A percentile compares a stretch with the other conserved stretches of the same genome.
These are phyloP conservation scores for Chamaecrista fasciculata DNA, from an alignment of 306 rosid species.

Conservation along the genomic window DNA sequence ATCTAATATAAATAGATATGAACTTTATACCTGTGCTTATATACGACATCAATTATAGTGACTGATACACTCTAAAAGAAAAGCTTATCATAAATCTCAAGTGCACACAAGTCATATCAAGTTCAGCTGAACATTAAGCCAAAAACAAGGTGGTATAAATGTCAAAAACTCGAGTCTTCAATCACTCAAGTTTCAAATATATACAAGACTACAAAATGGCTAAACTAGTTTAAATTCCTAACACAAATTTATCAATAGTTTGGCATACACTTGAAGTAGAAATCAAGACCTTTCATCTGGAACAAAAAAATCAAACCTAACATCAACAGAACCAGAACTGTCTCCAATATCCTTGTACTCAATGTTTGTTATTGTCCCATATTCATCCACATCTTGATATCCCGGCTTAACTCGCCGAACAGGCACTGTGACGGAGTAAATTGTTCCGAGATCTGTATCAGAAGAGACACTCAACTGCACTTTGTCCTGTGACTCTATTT, in stretches of 20 bases:
- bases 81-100: conserved; percentile 7
- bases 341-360: conserved; percentile 88
- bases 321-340: conserved; percentile 66
- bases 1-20: no score
- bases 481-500: conserved; percentile 91
- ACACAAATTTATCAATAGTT: background rate
- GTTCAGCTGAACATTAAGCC: conserved; percentile 23
- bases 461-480: conserved; percentile 88
- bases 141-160: conserved; percentile 25
- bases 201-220: conserved; percentile 20
- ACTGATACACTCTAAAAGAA: conserved; percentile 23
- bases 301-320: conserved; percentile 50
- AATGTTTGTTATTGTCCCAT: conserved; percentile 73
- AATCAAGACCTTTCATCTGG: conserved; percentile 41
- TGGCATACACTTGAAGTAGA: background rate
- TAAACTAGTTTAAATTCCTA: background rate
- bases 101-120: conserved; percentile 5
- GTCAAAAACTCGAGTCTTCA: conserved; percentile 29
- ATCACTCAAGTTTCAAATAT: conserved; percentile 32
- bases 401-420: conserved; percentile 89
- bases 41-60: background rate
- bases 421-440: conserved; percentile 91
- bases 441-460: conserved; percentile 86
- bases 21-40: no score
- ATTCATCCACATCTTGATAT: conserved; percentile 75